Percentiles rank a stretch among this genome's conserved stretches.
Conservation (phyloP, 2,329 filamentous ascomycete species). For the Purpureocillium lavendulum region DNA sequence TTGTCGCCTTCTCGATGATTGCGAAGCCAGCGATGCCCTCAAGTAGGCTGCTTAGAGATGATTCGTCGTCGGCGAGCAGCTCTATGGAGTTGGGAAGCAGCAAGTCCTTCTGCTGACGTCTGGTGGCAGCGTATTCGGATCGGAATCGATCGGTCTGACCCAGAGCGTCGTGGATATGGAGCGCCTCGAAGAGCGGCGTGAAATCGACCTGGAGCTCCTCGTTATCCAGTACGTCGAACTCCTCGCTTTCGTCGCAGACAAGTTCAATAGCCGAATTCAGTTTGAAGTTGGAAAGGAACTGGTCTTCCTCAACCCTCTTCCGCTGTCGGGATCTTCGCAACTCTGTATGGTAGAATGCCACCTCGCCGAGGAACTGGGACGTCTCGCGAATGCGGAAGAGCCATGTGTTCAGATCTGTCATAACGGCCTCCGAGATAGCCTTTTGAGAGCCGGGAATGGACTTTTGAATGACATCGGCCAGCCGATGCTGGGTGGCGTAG, state of each 20-base stretch:
- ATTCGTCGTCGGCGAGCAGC: conserved; percentile 73
- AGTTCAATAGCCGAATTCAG: conserved; percentile 94
- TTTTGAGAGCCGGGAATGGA: conserved; percentile 90
- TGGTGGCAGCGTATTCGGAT: conserved; percentile 82
- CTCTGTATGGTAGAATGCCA: conserved; percentile 94
- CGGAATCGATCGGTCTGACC: conserved; percentile 89
- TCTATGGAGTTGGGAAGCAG: conserved; percentile 70
- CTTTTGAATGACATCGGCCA: conserved; percentile 91
- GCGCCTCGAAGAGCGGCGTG: conserved; percentile 83
- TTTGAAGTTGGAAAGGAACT: conserved; percentile 74
- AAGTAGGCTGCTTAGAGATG: conserved; percentile 78
- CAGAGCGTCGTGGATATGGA: conserved; percentile 93
- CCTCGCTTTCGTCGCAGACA: conserved; percentile 89
- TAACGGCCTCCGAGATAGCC: conserved; percentile 90
- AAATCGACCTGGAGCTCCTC: conserved; percentile 95
- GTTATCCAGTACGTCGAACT: conserved; percentile 92
- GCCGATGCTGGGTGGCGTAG: conserved; percentile 87
- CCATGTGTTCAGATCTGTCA: conserved; percentile 96
- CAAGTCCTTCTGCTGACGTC: conserved; percentile 85
- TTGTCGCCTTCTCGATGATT: conserved; percentile 90
- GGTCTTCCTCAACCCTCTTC: conserved; percentile 67
- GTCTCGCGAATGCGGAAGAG: conserved; percentile 90
- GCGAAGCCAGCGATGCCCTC: conserved; percentile 95
- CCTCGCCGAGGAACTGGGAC: conserved; percentile 90
- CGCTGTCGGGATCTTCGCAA: conserved; percentile 76